phyloP scores from a whole-genome alignment of 192 early-diverging fungal species.

The Allomyces javanicus region DNA sequence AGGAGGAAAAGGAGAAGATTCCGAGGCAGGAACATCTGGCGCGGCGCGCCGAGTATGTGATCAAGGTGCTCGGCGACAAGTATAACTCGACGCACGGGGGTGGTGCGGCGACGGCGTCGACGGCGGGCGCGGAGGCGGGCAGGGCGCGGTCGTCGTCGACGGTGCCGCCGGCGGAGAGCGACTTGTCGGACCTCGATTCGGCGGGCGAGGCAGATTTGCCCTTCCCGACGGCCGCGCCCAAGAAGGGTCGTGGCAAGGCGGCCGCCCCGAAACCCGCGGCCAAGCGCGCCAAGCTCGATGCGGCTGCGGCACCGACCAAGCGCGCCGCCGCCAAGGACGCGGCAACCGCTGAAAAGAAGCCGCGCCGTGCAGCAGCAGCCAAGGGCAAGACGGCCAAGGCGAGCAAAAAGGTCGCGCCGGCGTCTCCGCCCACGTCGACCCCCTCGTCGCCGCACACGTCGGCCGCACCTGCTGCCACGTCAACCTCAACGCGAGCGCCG shows the following conservation, averaged over 20 bases:
- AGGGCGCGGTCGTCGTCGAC: conserved; percentile 6
- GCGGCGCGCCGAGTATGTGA: conserved; percentile 72
- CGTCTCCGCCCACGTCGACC: too few relatives aligned
- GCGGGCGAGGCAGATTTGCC: conserved; percentile 1
- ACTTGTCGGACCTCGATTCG: conserved; percentile 1
- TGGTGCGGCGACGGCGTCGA: conserved; percentile 13
- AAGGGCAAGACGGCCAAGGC: conserved; percentile 7
- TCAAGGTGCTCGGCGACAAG: conserved; percentile 60
- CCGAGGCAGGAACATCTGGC: conserved; percentile 74
- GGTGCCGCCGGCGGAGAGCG: conserved; percentile 6
- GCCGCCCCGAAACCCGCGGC: too few relatives aligned
- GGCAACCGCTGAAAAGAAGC: too few relatives aligned
- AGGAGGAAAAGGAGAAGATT: conserved; percentile 26
- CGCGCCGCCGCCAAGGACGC: too few relatives aligned
- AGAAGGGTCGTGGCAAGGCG: neutral
- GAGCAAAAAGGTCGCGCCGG: neutral
- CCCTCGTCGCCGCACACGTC: too few relatives aligned
- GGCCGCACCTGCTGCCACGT: too few relatives aligned
- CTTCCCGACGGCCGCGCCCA: neutral
- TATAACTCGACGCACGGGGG: too few relatives aligned
- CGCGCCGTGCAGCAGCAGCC: neutral
- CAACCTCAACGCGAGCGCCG: too few relatives aligned
- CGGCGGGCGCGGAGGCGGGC: conserved; percentile 10
- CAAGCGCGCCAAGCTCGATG: too few relatives aligned
- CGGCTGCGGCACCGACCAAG: too few relatives aligned